These are phyloP conservation scores for Pistacia integerrima DNA, from an alignment of 345 rosid genomes.

Conservation along the genomic window DNA sequence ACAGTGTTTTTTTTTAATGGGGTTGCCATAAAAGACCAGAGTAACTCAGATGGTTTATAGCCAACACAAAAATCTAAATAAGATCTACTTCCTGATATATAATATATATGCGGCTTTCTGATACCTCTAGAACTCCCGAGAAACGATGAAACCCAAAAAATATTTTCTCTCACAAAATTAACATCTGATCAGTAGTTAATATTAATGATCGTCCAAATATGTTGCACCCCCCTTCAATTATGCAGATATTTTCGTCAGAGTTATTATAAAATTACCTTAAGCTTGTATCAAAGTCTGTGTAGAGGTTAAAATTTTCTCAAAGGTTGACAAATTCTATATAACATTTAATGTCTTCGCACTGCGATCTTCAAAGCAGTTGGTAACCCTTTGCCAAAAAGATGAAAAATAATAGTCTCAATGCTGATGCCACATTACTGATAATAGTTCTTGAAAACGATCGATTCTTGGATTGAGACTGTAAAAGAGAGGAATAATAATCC, in stretches of 20 bases:
- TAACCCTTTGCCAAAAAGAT: no score
- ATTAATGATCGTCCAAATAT: not conserved
- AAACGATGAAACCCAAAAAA: not conserved
- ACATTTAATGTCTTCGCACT: no score
- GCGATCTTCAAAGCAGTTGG: no score
- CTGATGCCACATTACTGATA: no score
- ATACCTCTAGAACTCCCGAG: not conserved
- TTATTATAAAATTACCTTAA: no score
- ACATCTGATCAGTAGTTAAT: not conserved
- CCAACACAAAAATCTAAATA: conserved; percentile 14
- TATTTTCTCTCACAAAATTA: not conserved
- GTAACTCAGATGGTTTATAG: not conserved
- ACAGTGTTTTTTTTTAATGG: not conserved
- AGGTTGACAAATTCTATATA: no score
- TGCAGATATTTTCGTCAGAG: not conserved
- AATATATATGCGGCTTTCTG: not conserved
- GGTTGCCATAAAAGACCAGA: not conserved
- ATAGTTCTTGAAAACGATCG: no score
- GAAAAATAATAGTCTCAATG: no score
- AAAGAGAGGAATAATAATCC: no score
- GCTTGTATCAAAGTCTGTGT: no score
- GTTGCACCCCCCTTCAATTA: not conserved
- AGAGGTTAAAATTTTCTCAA: no score
- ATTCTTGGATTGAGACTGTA: no score
- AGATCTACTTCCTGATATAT: not conserved